These are phyloP conservation scores for Fusarium buharicum DNA, from an alignment of 2,329 filamentous ascomycete species.

Conservation along the genomic window DNA sequence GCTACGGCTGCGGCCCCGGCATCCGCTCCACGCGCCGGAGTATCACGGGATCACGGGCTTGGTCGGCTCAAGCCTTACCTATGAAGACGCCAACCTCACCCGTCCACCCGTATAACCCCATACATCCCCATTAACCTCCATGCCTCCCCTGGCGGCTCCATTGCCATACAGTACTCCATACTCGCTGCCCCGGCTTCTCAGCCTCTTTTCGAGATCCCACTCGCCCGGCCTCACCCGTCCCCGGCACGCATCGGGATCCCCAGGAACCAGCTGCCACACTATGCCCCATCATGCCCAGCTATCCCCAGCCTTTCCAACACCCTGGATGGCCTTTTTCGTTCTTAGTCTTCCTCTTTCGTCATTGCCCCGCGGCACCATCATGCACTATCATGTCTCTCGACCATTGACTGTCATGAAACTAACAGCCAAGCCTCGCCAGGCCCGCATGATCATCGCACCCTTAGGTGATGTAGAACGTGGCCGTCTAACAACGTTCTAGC, in stretches of 20 bases:
- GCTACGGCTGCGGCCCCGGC: constrained; percentile 41
- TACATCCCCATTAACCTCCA: constrained; percentile 27
- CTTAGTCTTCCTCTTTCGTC: constrained; percentile 37
- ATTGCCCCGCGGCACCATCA: constrained; percentile 41
- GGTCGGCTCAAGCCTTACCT: constrained; percentile 42
- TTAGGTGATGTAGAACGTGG: constrained; percentile 18
- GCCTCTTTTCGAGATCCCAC: constrained; percentile 42
- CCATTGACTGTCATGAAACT: constrained; percentile 33
- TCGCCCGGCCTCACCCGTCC: constrained; percentile 43
- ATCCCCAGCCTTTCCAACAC: constrained; percentile 12
- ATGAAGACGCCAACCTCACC: constrained; percentile 28
- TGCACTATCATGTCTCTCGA: constrained; percentile 37
- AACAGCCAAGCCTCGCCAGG: constrained; percentile 13
- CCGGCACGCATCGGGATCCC: constrained; percentile 45
- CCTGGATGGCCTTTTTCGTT: constrained; percentile 19
- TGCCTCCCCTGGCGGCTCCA: constrained; percentile 26
- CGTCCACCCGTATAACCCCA: constrained; percentile 32
- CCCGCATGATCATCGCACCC: constrained; percentile 21
- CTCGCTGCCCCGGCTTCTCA: constrained; percentile 42
- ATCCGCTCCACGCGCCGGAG: constrained; percentile 45
- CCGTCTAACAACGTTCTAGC: neutral
- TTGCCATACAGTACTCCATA: constrained; percentile 32
- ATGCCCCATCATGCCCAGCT: constrained; percentile 24
- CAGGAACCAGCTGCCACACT: constrained; percentile 41
- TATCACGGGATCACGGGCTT: constrained; percentile 47